Evolutionary conservation across 495 filamentous ascomycete genomes (phyloP).

Genomic region (Beverwykella pulmonaria): DNA sequence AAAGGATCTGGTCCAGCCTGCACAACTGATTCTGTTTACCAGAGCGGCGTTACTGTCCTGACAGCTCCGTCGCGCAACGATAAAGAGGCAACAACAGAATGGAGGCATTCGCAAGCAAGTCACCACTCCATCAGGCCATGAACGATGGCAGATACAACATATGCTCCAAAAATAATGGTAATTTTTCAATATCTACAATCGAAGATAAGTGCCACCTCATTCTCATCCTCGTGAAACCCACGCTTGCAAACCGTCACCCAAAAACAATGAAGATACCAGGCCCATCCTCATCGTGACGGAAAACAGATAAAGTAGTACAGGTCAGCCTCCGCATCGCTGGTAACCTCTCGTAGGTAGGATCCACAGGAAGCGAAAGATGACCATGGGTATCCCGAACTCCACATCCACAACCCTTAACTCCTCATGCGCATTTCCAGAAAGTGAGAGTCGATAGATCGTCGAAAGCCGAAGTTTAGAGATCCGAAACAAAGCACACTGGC

Average conservation of each 20-base stretch:
- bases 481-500: neutral
- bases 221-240: neutral
- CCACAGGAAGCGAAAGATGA: neutral
- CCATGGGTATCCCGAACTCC: slow-evolving; percentile 17
- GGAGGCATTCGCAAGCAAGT: too few relatives aligned
- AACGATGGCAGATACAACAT: neutral
- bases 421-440: neutral
- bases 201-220: slow-evolving; percentile 1
- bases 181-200: slow-evolving; percentile 15
- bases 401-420: neutral
- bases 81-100: too few relatives aligned
- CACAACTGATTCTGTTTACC: too few relatives aligned
- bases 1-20: too few relatives aligned
- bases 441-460: neutral
- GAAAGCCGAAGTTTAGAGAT: neutral
- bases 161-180: neutral
- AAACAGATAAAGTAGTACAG: slow-evolving; percentile 1
- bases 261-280: neutral
- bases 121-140: too few relatives aligned
- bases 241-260: neutral
- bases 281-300: neutral
- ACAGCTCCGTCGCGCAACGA: too few relatives aligned
- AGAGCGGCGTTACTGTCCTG: too few relatives aligned
- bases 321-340: neutral
- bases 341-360: slow-evolving; percentile 6